phyloP scores from a whole-genome alignment of 257 asterid species.

The Linaria vulgaris region DNA sequence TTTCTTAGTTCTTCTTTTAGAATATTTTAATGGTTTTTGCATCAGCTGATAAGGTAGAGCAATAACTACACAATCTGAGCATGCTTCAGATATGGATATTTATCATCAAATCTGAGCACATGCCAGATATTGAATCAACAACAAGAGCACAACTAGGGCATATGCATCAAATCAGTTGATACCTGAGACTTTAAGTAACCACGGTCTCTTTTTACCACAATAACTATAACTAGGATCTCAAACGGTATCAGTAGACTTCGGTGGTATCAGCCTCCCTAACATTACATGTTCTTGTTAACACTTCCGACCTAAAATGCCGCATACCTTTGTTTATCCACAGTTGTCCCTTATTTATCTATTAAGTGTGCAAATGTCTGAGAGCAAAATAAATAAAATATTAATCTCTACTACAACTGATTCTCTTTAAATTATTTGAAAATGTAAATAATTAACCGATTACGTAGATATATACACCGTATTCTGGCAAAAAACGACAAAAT shows the following conservation, averaged over 20 bases:
- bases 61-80: slow-evolving; percentile 13
- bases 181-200: slow-evolving; percentile 1
- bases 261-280: neutral
- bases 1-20: slow-evolving; percentile 19
- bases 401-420: neutral
- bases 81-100: slow-evolving; percentile 23
- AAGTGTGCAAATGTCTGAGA: neutral
- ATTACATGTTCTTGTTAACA: slow-evolving; percentile 3
- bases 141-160: neutral
- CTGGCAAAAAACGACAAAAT: neutral
- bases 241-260: neutral
- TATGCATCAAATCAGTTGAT: slow-evolving; percentile 3
- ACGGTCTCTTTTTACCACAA: neutral
- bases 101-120: slow-evolving; percentile 12
- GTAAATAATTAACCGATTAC: neutral
- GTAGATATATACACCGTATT: neutral
- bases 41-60: slow-evolving; percentile 26
- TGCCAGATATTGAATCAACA: slow-evolving; percentile 8
- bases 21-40: slow-evolving; percentile 26
- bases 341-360: neutral
- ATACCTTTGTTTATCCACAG: neutral
- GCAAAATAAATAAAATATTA: neutral
- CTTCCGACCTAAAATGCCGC: neutral
- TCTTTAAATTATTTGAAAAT: neutral
- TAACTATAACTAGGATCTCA: neutral